phyloP scores from a whole-genome alignment of 192 early-diverging fungal species.

The Coemansia sp. region DNA sequence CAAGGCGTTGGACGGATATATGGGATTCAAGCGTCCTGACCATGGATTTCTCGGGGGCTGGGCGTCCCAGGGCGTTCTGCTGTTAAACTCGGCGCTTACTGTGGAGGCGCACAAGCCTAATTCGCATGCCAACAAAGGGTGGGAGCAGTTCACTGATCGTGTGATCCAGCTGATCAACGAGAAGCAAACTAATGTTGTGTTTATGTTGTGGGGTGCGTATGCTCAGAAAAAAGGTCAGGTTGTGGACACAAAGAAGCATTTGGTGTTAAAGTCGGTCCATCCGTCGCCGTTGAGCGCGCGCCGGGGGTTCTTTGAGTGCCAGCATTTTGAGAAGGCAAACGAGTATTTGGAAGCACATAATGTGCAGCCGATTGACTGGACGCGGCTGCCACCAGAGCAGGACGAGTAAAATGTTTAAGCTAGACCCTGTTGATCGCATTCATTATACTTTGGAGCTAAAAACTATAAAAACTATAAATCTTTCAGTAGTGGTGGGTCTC shows the following conservation, averaged over 20 bases:
- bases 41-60: slow-evolving; percentile 82
- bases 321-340: slow-evolving; percentile 87
- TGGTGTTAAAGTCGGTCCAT: slow-evolving; percentile 82
- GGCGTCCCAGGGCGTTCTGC: slow-evolving; percentile 82
- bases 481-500: slow-evolving; percentile 63
- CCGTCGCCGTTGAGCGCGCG: slow-evolving; percentile 86
- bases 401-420: too few species aligned
- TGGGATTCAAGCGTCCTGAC: slow-evolving; percentile 62
- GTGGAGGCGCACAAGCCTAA: slow-evolving; percentile 76
- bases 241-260: slow-evolving; percentile 77
- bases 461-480: too few species aligned
- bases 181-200: slow-evolving; percentile 66
- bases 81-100: slow-evolving; percentile 86
- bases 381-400: slow-evolving; percentile 14
- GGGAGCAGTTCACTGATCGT: slow-evolving; percentile 85
- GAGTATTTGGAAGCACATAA: slow-evolving; percentile 63
- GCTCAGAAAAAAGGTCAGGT: slow-evolving; percentile 80
- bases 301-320: slow-evolving; percentile 82
- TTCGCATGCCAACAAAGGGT: slow-evolving; percentile 78
- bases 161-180: slow-evolving; percentile 72
- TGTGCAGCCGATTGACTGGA: slow-evolving; percentile 30
- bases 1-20: slow-evolving; percentile 74
- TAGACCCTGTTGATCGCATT: too few species aligned
- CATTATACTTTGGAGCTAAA: too few species aligned
- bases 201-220: slow-evolving; percentile 90